Conservation (phyloP, 1,139 yeast genomes). For the Eremothecium sinecaudum region DNA sequence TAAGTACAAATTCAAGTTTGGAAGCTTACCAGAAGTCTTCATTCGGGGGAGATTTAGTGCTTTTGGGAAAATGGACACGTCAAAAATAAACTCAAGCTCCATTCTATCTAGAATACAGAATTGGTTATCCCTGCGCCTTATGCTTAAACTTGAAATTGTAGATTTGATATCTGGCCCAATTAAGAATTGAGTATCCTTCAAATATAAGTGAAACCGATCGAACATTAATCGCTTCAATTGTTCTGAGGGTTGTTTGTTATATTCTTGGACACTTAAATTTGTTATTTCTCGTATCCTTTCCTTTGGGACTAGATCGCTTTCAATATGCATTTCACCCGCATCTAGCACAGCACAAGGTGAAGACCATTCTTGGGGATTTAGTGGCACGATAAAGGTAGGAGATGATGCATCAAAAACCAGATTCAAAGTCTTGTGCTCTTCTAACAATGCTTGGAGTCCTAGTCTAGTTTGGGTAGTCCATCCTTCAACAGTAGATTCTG, state of each 20-base stretch:
- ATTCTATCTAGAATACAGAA: slow-evolving; percentile 59
- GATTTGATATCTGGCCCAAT: slow-evolving; percentile 76
- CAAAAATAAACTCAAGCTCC: slow-evolving; percentile 62
- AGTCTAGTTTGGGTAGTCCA: slow-evolving; percentile 81
- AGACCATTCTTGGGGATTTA: slow-evolving; percentile 67
- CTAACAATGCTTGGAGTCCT: slow-evolving; percentile 86
- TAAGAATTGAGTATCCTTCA: slow-evolving; percentile 81
- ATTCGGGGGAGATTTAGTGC: slow-evolving; percentile 66
- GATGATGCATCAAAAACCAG: slow-evolving; percentile 85
- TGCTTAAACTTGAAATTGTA: slow-evolving; percentile 61
- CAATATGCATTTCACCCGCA: slow-evolving; percentile 88
- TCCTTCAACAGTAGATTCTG: slow-evolving; percentile 91
- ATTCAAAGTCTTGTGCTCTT: slow-evolving; percentile 85
- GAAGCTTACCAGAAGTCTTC: slow-evolving; percentile 73
- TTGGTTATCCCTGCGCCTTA: slow-evolving; percentile 34
- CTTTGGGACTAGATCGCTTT: slow-evolving; percentile 71
- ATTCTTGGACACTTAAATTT: slow-evolving; percentile 50
- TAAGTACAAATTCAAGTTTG: slow-evolving; percentile 57
- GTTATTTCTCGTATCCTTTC: slow-evolving; percentile 63
- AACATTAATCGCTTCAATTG: slow-evolving; percentile 73
- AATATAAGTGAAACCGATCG: slow-evolving; percentile 67
- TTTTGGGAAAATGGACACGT: slow-evolving; percentile 75
- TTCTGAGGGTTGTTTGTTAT: slow-evolving; percentile 64
- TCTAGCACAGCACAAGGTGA: slow-evolving; percentile 89
- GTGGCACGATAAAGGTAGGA: slow-evolving; percentile 82